Evolutionary conservation across 2,329 filamentous ascomycete genomes (phyloP).

Genomic region (Trichoderma cornu-damae): DNA sequence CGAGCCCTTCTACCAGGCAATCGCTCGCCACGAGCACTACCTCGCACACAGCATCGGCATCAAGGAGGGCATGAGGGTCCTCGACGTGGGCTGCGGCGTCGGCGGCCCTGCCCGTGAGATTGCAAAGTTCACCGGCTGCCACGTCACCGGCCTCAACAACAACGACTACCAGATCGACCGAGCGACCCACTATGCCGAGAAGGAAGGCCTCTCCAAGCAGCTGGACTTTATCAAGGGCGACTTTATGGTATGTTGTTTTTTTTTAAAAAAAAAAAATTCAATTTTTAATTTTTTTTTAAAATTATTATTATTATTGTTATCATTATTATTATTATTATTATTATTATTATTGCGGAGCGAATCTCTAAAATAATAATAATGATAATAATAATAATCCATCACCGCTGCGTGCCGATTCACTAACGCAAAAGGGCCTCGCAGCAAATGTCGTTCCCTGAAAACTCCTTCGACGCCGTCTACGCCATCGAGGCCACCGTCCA

Average conservation of each 20-base stretch:
- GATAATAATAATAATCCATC: no score
- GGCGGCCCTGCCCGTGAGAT: constrained; percentile 93
- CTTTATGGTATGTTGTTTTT: constrained; percentile 65
- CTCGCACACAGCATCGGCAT: constrained; percentile 81
- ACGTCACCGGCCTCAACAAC: constrained; percentile 88
- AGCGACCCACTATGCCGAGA: constrained; percentile 71
- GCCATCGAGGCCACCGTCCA: constrained; percentile 94
- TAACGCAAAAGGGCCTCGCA: neutral
- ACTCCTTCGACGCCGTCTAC: constrained; percentile 87
- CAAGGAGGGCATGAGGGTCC: constrained; percentile 72
- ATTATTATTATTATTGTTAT: no score
- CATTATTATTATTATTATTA: no score
- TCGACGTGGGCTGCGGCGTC: constrained; percentile 94
- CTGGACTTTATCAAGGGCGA: constrained; percentile 83
- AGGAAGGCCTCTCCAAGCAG: constrained; percentile 71
- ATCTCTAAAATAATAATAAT: no score
- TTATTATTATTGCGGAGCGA: no score
- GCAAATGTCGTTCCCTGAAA: constrained; percentile 83
- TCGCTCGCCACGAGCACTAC: constrained; percentile 93
- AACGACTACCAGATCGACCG: constrained; percentile 95
- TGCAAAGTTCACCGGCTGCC: constrained; percentile 81
- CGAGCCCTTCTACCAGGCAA: constrained; percentile 80
- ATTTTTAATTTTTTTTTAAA: neutral
- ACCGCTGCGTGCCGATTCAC: no score
- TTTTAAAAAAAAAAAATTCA: no score